Conservation (phyloP, 305 asterid genomes). For the Rubia peregrina region DNA sequence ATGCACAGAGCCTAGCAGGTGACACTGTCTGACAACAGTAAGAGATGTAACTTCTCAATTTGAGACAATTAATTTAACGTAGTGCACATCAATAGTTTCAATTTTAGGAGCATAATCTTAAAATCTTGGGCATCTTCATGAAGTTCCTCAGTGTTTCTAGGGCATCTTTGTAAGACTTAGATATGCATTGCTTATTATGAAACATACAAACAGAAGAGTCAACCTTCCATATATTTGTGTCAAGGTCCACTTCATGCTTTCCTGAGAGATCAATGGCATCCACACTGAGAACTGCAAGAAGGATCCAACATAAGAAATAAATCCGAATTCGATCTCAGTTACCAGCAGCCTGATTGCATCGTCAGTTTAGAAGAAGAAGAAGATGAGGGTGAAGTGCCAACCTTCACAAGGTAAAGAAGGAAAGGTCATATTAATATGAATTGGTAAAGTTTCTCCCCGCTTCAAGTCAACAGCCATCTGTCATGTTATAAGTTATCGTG, state of each 20-base stretch:
- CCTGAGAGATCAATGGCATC: conserved; percentile 99
- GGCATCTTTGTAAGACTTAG: background rate
- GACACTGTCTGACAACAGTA: background rate
- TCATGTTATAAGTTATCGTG: conserved; percentile 20
- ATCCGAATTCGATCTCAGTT: conserved; percentile 11
- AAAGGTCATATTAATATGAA: conserved; percentile 92
- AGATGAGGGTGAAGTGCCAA: conserved; percentile 24
- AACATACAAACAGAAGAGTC: conserved; percentile 3
- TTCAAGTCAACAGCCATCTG: conserved; percentile 95
- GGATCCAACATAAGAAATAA: conserved; percentile 14
- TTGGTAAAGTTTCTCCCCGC: conserved; percentile 96
- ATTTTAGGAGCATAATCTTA: background rate
- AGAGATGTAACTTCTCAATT: background rate
- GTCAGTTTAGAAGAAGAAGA: conserved; percentile 14
- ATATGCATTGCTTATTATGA: background rate
- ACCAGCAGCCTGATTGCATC: conserved; percentile 2
- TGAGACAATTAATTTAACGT: background rate
- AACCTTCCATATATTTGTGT: conserved; percentile 98
- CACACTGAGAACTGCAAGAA: conserved; percentile 71
- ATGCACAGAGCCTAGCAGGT: background rate
- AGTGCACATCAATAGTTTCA: background rate
- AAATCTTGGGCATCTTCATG: background rate
- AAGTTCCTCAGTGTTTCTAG: conserved; percentile 9
- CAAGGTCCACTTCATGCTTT: conserved; percentile 99
- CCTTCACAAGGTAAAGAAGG: conserved; percentile 99